Percentiles rank a stretch among this genome's conserved stretches.
Conservation (phyloP, 257 asterid genomes). For the Solanum sitiens region DNA sequence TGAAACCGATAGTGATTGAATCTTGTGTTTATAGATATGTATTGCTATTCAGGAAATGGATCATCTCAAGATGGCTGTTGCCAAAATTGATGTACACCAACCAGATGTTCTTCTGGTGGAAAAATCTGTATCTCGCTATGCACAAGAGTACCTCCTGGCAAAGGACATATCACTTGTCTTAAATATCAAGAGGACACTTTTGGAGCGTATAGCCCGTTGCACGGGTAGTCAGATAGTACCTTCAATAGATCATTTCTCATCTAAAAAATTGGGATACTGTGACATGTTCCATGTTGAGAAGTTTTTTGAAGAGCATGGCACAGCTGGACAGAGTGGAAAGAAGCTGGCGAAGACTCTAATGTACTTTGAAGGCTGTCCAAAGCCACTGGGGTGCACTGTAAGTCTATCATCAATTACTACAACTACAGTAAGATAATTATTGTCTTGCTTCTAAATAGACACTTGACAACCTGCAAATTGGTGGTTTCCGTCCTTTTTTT, state of each 20-base stretch:
- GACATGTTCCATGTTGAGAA: constrained; percentile 72
- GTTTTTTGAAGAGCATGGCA: constrained; percentile 64
- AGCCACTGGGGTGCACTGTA: constrained; percentile 95
- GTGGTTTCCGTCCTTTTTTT: not conserved
- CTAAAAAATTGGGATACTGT: constrained; percentile 73
- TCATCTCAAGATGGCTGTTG: constrained; percentile 98
- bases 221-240: constrained; percentile 88
- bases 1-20: not conserved
- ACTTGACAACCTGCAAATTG: not conserved
- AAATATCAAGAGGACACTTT: constrained; percentile 73
- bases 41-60: constrained; percentile 73
- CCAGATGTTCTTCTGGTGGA: constrained; percentile 95
- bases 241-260: constrained; percentile 75
- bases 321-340: constrained; percentile 69
- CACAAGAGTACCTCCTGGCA: constrained; percentile 93
- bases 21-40: constrained; percentile 7
- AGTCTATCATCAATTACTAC: constrained; percentile 14
- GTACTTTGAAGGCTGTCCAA: constrained; percentile 96
- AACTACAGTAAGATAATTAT: not conserved
- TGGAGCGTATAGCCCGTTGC: constrained; percentile 93
- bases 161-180: constrained; percentile 86
- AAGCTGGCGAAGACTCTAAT: constrained; percentile 78
- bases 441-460: not conserved
- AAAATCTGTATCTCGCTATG: constrained; percentile 92
- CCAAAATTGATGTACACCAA: constrained; percentile 73